phyloP scores from a whole-genome alignment of 495 filamentous ascomycete species.

The Tuber borchii region DNA sequence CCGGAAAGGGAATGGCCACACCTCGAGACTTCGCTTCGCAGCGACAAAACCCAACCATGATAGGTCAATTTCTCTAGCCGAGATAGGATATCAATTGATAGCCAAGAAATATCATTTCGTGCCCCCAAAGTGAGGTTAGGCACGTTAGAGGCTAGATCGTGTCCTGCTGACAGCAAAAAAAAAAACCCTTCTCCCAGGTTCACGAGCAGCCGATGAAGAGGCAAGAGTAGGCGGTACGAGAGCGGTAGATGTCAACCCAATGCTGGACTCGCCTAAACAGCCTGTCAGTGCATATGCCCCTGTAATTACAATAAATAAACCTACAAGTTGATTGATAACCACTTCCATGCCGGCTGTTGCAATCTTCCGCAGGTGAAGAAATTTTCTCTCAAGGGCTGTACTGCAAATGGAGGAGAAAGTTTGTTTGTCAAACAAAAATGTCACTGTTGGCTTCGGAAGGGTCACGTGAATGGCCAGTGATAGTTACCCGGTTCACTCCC shows the following conservation, averaged over 20 bases:
- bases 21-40: background rate
- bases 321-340: slow-evolving; percentile 3
- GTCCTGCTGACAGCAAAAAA: slow-evolving; percentile 5
- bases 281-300: slow-evolving; percentile 6
- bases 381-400: background rate
- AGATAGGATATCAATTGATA: slow-evolving; percentile 10
- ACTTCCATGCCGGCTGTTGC: slow-evolving; percentile 17
- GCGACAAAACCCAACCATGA: background rate
- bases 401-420: background rate
- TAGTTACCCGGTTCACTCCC: background rate
- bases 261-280: background rate
- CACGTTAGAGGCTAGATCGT: background rate
- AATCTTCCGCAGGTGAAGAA: background rate
- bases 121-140: background rate
- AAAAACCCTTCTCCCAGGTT: slow-evolving; percentile 3
- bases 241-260: background rate
- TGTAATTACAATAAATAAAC: slow-evolving; percentile 1
- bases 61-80: background rate
- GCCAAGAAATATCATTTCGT: slow-evolving; percentile 23
- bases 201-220: background rate
- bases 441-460: background rate
- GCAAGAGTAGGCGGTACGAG: background rate
- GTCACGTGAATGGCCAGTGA: background rate
- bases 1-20: background rate
- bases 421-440: background rate